These are phyloP conservation scores for Ophiostoma perfectum DNA, from an alignment of 2,329 filamentous ascomycete species.

Conservation along the genomic window DNA sequence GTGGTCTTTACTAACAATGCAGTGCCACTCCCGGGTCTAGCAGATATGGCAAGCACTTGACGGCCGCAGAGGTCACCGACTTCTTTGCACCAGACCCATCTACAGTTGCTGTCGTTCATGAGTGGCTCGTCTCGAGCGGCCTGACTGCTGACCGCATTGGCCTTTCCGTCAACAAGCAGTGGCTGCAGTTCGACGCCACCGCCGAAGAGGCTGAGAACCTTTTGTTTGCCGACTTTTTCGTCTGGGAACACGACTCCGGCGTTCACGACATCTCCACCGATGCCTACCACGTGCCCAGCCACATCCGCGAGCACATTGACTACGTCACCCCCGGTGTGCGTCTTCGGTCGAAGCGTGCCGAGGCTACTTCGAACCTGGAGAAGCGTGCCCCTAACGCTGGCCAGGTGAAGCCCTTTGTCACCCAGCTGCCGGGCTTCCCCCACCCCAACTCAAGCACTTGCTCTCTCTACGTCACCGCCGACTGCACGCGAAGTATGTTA, in stretches of 20 bases:
- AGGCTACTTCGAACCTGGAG: slow-evolving; percentile 5
- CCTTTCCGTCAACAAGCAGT: slow-evolving; percentile 23
- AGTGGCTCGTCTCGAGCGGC: slow-evolving; percentile 34
- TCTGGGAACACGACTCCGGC: slow-evolving; percentile 24
- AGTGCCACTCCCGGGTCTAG: background rate
- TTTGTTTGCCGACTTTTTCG: slow-evolving; percentile 25
- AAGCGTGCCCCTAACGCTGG: background rate
- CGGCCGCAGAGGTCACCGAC: slow-evolving; percentile 33
- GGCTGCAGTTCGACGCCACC: slow-evolving; percentile 27
- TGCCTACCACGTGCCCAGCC: slow-evolving; percentile 40
- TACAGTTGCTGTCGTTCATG: slow-evolving; percentile 32
- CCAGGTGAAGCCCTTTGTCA: background rate
- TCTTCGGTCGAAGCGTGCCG: slow-evolving; percentile 10
- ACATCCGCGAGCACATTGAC: slow-evolving; percentile 45
- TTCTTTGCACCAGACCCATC: slow-evolving; percentile 35
- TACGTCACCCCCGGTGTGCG: slow-evolving; percentile 34
- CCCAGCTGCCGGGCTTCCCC: background rate
- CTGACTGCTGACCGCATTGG: slow-evolving; percentile 10
- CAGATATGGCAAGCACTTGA: slow-evolving; percentile 32
- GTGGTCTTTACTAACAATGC: background rate
- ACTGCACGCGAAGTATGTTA: slow-evolving; percentile 22
- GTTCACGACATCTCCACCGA: slow-evolving; percentile 12
- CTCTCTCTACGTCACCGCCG: slow-evolving; percentile 25
- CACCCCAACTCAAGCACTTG: slow-evolving; percentile 20
- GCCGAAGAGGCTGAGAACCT: slow-evolving; percentile 27